A percentile compares a stretch with the other conserved stretches of the same genome.
Evolutionary conservation across 345 rosid genomes (phyloP).

Genomic region (Rhodamnia rubescens): DNA sequence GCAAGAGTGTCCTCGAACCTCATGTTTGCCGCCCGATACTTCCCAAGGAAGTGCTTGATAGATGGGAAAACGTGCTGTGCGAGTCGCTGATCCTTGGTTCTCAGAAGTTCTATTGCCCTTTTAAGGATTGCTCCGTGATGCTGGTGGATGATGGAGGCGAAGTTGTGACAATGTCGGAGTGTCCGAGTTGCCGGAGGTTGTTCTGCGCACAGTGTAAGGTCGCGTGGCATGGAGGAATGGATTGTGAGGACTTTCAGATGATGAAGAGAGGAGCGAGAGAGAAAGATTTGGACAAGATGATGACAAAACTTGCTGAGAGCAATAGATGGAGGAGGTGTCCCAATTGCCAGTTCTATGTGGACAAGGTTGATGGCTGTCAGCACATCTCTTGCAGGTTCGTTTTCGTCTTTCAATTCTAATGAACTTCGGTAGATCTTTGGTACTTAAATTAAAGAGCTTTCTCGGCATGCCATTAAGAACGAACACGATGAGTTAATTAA

Average conservation of each 20-base stretch:
- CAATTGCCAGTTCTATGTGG: conserved; percentile 26
- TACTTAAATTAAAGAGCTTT: not conserved
- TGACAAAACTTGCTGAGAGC: conserved; percentile 28
- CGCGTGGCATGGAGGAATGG: conserved; percentile 19
- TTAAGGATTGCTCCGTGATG: conserved; percentile 19
- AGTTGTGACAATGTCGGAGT: not conserved
- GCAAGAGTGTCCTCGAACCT: conserved; percentile 16
- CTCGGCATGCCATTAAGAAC: not conserved
- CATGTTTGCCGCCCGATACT: conserved; percentile 9
- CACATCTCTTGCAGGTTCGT: conserved; percentile 35
- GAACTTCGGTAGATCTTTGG: not conserved
- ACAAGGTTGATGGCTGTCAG: conserved; percentile 19
- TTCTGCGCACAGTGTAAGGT: conserved; percentile 21
- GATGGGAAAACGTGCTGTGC: conserved; percentile 22
- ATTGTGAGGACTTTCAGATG: conserved; percentile 21
- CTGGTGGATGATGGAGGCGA: conserved; percentile 12
- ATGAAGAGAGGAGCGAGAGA: conserved; percentile 6
- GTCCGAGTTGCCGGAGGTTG: conserved; percentile 15
- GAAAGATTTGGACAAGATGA: conserved; percentile 16
- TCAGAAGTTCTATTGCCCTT: conserved; percentile 27
- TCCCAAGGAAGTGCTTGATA: conserved; percentile 14
- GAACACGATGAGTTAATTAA: not conserved
- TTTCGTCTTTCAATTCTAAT: not conserved
- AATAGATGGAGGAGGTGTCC: conserved; percentile 40
- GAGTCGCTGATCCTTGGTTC: conserved; percentile 3